Percentiles rank a stretch among this genome's conserved stretches.
These are phyloP conservation scores for Chaetoceros tenuissimus DNA, from an alignment of 108 stramenopile species.

Conservation along the genomic window DNA sequence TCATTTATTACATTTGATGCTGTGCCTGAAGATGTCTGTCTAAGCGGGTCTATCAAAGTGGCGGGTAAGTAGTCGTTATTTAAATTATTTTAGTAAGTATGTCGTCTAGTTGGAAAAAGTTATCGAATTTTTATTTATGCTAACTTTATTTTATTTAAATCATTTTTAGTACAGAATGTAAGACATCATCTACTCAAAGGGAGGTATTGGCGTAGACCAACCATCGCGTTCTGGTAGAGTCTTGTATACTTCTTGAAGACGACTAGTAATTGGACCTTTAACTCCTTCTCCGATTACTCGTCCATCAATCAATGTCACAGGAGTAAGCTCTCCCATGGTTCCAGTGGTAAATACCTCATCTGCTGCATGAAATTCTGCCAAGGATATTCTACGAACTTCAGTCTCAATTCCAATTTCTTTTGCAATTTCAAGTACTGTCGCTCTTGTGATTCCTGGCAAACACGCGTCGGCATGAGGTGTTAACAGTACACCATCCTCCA, in stretches of 20 bases:
- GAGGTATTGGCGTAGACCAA: neutral
- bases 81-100: too few species aligned
- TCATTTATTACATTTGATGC: too few species aligned
- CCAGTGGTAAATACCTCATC: slow-evolving; percentile 92
- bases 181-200: too few species aligned
- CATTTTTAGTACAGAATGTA: too few species aligned
- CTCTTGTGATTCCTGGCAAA: slow-evolving; percentile 83
- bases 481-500: slow-evolving; percentile 56
- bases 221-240: slow-evolving; percentile 29
- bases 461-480: slow-evolving; percentile 87
- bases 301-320: slow-evolving; percentile 87
- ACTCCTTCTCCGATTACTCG: slow-evolving; percentile 55
- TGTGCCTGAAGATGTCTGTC: too few species aligned
- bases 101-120: too few species aligned
- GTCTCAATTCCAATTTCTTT: slow-evolving; percentile 57
- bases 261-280: slow-evolving; percentile 54
- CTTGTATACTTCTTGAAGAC: slow-evolving; percentile 70
- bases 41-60: too few species aligned
- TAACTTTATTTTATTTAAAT: too few species aligned
- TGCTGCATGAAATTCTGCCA: slow-evolving; percentile 82
- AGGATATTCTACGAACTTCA: slow-evolving; percentile 54
- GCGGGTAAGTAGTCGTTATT: too few species aligned
- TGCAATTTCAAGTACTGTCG: slow-evolving; percentile 57
- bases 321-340: slow-evolving; percentile 91
- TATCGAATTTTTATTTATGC: too few species aligned